Evolutionary conservation across 2,329 filamentous ascomycete genomes (phyloP).

Genomic region (Aureobasidium sp.): DNA sequence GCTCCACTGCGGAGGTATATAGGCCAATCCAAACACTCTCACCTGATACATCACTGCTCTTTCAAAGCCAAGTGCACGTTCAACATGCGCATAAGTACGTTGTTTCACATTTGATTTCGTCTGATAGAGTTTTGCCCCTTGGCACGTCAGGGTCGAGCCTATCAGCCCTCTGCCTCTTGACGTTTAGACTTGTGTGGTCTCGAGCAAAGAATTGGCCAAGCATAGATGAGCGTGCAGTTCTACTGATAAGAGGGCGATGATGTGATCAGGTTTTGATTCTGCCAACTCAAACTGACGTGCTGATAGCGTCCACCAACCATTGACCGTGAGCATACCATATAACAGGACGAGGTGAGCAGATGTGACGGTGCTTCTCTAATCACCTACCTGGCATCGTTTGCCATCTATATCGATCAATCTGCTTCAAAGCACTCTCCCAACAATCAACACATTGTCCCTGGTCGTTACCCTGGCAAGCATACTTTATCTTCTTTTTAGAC

Average conservation of each 20-base stretch:
- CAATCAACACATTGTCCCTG: no score
- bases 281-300: background rate
- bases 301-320: background rate
- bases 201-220: background rate
- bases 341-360: background rate
- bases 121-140: background rate
- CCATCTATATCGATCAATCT: background rate
- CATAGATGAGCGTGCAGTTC: background rate
- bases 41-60: background rate
- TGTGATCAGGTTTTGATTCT: background rate
- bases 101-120: background rate
- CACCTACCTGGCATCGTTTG: no score
- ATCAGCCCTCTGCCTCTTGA: background rate
- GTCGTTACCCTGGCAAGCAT: background rate
- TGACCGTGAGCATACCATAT: background rate
- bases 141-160: background rate
- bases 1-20: conserved; percentile 13
- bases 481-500: no score
- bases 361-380: background rate
- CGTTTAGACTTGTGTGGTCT: background rate
- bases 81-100: background rate
- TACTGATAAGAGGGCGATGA: background rate
- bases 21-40: conserved; percentile 12
- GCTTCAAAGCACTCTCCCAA: no score
- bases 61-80: background rate